phyloP scores from a whole-genome alignment of 2,329 filamentous ascomycete species.

The Talaromyces sp. region DNA sequence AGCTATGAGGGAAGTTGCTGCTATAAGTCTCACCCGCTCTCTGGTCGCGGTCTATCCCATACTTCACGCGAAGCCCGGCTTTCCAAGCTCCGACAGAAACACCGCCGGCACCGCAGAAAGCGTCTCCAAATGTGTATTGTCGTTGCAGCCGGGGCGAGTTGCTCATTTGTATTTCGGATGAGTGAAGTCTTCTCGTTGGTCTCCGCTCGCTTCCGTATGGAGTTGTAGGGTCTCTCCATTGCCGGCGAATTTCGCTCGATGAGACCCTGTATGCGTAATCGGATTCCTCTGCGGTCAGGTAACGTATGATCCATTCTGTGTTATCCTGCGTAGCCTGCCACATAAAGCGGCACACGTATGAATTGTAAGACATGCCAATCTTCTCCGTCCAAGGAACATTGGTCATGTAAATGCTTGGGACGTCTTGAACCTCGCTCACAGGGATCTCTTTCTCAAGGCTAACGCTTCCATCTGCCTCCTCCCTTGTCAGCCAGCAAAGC shows the following conservation, averaged over 20 bases:
- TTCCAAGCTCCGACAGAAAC: slow-evolving; percentile 59
- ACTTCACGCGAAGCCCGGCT: slow-evolving; percentile 56
- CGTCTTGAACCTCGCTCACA: slow-evolving; percentile 32
- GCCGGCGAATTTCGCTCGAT: slow-evolving; percentile 19
- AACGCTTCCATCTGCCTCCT: slow-evolving; percentile 21
- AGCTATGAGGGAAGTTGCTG: slow-evolving; percentile 50
- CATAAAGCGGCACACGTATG: slow-evolving; percentile 24
- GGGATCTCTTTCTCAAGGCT: slow-evolving; percentile 35
- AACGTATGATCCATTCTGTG: slow-evolving; percentile 24
- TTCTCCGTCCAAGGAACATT: slow-evolving; percentile 40
- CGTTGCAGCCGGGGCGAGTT: neutral
- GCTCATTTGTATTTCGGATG: neutral
- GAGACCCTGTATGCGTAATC: slow-evolving; percentile 19
- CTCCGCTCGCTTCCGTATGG: slow-evolving; percentile 23
- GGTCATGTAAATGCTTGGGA: slow-evolving; percentile 49
- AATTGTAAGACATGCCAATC: slow-evolving; percentile 16
- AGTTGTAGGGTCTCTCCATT: slow-evolving; percentile 30
- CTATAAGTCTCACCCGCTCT: slow-evolving; percentile 56
- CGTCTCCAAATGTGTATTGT: slow-evolving; percentile 65
- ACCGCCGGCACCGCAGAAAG: slow-evolving; percentile 70
- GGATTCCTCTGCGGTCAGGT: slow-evolving; percentile 25
- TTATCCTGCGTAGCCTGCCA: slow-evolving; percentile 26
- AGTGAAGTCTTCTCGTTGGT: neutral
- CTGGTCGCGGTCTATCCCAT: slow-evolving; percentile 60
- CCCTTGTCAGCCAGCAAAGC: slow-evolving; percentile 39